Evolutionary conservation across 441 rosid species (phyloP), one percentile per base, ranked within the genome.

Genomic region (Erodium moschatum): DNA sequence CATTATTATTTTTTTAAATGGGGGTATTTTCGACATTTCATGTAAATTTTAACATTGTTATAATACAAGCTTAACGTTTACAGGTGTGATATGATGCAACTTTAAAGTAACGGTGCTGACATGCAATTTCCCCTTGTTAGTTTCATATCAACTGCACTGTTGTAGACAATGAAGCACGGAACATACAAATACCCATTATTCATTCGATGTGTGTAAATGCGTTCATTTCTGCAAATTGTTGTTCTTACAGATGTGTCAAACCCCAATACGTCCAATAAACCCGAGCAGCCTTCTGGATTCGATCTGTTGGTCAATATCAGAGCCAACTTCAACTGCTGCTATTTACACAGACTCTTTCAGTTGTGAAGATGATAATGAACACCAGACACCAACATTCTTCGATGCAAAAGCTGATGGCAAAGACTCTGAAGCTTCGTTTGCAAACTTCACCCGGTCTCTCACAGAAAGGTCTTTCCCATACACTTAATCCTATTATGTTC

Each of bases 301-400:
- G 38, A 85, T 94, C 77, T 86, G 94, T 86, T 94, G 98, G 97
- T 85, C 97, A 10, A 66, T 94, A 78, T 94, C 97, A 18, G 97
- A 91, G 75, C 85, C 92, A 78, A 79, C 94, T 75, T 79, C 99
- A 72, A 81, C 86, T 52, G 94, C 94, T 80, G 84, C 91, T 58
- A 73, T 89, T n/a, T 94, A 86, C 70, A 83, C 89, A 9, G 96
- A 89, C 75, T 79, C 89, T 11, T 80, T 84, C 20, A 85, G 83
- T 33, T 70, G 79, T 42, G 92, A 87, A 44, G 82, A 81, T 73
- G 84, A 33, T 66, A 77, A 80, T 52, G 95, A 84, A 69, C 78
- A 78, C 20, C 86, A 81, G 31, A 54, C 81, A 58, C 82, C 88
- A 67, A 70, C 62, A 18, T 82, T 80, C 80, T 74, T 81, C 70